Conservation (phyloP, 2,329 filamentous ascomycete genomes). For the Sordariomycetes sp. region DNA sequence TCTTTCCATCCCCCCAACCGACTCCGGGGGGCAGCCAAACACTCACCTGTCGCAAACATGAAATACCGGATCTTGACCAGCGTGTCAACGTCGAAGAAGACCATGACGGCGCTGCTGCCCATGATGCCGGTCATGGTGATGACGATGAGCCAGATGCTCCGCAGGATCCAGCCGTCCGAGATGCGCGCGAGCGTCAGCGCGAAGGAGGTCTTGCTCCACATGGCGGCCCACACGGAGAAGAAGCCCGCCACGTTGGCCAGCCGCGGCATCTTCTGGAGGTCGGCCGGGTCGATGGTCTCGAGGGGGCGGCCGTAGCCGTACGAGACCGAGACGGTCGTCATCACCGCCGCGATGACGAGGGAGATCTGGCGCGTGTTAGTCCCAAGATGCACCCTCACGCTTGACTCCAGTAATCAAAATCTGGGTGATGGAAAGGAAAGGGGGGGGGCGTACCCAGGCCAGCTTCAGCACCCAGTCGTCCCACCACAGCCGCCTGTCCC, state of each 20-base stretch:
- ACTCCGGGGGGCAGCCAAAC: slow-evolving; percentile 6
- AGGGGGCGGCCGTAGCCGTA: slow-evolving; percentile 13
- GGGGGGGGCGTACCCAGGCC: slow-evolving; percentile 8
- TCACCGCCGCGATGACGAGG: slow-evolving; percentile 1
- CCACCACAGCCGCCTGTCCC: slow-evolving; percentile 11
- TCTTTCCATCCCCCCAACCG: slow-evolving; percentile 9
- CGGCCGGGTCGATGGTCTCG: slow-evolving; percentile 11
- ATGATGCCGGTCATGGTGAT: slow-evolving; percentile 18
- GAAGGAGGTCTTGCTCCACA: slow-evolving; percentile 25
- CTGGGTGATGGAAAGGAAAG: background rate
- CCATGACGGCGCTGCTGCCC: slow-evolving; percentile 10
- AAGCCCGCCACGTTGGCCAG: slow-evolving; percentile 15
- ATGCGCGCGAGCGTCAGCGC: slow-evolving; percentile 23
- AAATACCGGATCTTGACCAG: slow-evolving; percentile 6
- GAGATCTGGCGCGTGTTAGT: background rate
- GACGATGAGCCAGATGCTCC: slow-evolving; percentile 20
- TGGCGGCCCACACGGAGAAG: slow-evolving; percentile 21
- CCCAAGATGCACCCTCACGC: background rate
- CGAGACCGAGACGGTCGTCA: slow-evolving; percentile 5
- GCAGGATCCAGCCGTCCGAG: slow-evolving; percentile 11
- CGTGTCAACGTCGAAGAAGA: slow-evolving; percentile 11
- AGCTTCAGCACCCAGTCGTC: slow-evolving; percentile 13
- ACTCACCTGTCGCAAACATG: slow-evolving; percentile 9
- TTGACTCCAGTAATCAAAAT: background rate
- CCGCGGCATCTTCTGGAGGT: slow-evolving; percentile 13